Evolutionary conservation across 2,329 filamentous ascomycete genomes (phyloP), one percentile per base, ranked within the genome.

Genomic region (Thermoascus crustaceus): DNA sequence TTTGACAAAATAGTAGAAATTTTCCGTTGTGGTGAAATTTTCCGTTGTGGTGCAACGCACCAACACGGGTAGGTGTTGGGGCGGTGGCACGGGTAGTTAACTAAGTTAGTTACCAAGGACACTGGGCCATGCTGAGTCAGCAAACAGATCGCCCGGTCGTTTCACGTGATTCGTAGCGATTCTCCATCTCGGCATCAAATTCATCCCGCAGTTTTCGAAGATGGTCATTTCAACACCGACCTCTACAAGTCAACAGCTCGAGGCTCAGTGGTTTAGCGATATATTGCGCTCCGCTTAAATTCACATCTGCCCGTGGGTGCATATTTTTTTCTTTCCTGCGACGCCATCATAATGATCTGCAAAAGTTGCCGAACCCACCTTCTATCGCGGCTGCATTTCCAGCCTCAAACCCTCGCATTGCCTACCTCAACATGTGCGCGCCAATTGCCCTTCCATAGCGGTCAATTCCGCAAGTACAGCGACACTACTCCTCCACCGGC

Each of bases 311-410:
- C n/a, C n/a, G n/a, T n/a, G n/a, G n/a, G n/a, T n/a, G n/a, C n/a
- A n/a, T n/a, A n/a, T n/a, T n/a, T n/a, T n/a, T n/a, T 29, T 29
- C 13, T 8, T 17, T 4, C 7, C 13, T 16, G 14, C 26, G n/a
- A 17, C 8, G 11, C 26, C 14, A 17, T 34, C 42, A 54, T 29
- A 39, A 65, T 64, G 61, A 60, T 65, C 35, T 66, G 62, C 53
- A 54, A 54, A 45, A 54, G 55, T 35, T 65, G 62, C 43, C 60
- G 62, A 30, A 58, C 55, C 10, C 54, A 50, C 43, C 54, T 65
- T 42, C 47, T 64, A 40, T 58, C 54, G 27, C 60, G 60, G 38
- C 47, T 64, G 17, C 53, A 55, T 7, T 30, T 44, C 36, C 57
- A 53, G 35, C 51, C 49, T 36, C 52, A 53, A 31, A 43, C 44